Base-by-base conservation (phyloP, 1,284 basidiomycete genomes). In the Ceratobasidium sp. region DNA sequence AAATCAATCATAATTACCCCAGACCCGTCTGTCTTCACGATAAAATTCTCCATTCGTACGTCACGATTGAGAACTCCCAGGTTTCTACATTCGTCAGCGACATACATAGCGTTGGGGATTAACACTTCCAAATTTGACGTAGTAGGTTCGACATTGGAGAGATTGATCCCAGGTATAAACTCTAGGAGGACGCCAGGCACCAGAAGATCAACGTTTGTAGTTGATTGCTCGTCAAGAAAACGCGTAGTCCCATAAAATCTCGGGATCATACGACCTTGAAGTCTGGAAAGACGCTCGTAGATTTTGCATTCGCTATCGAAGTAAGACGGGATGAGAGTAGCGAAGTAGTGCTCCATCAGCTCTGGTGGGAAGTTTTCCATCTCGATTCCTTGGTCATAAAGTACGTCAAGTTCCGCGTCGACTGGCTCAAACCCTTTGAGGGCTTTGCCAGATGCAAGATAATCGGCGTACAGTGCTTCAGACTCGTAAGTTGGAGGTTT, bases 1-100 rank as follows among this genome's bases (percentile, higher is more conserved):
- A 50, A 65, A 15, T 64, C 45, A 24, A 64, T 64, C 62, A 64
- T 64, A 3, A 31, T 41, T 19, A 63, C 60, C 31, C n/a, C 31
- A 24, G 63, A 50, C 3, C 47, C 45, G n/a, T 65, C 47, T n/a
- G 44, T 27, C 17, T 50, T 65, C 2, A 65, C 47, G n/a, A 50
- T 65, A 51, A 65, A 65, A 24, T 65, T 48, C 29, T 27, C 44
- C 17, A 65, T 27, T 11, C 29, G 45, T 3, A 36, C 47, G 29
- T 50, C 45, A 17, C 2, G 5, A 27, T 65, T 65, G 22, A 65
- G 29, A 2, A 51, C 45, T 9, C 47, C 63, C n/a, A 50, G 31
- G 24, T 65, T 48, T 6, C 48, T n/a, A n/a, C 33, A 65, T 22
- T 15, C 27, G 22, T 51, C 24, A 14, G 50, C 27, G 24, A 65